Base-by-base conservation (phyloP, 352 stramenopile species). In the Aphanomyces euteiches region DNA sequence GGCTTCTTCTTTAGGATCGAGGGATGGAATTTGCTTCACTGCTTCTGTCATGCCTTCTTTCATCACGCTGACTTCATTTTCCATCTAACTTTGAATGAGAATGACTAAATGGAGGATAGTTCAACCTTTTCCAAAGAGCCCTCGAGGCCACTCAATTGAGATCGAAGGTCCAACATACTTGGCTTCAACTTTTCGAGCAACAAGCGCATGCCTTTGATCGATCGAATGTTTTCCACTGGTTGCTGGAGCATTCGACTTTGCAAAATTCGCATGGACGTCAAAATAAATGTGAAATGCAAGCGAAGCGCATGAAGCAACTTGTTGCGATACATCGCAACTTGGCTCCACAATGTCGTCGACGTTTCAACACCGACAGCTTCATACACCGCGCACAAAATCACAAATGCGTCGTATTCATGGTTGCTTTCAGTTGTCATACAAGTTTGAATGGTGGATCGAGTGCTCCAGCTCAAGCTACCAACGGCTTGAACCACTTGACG, bases 341-440 rank as follows among this genome's bases (percentile, higher is more conserved):
- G 87, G 38, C 90, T 76, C 19, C 92, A 74, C 73, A 95, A 72
- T 66, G 92, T 86, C 58, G 77, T 87, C 5, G 81, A 79, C 37
- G 84, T 92, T 45, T 75, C 63, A 1, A 95, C 85, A 2, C 82
- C 81, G 34, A 81, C 77, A 28, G 72, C 74, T 57, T 89, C 77
- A 63, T 95, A 95, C 47, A 95, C 92, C n/a, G 85, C 91, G 72
- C 87, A 95, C 28, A 95, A 66, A 63, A 92, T 86, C 38, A 91
- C 88, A 66, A 90, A 95, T 21, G 85, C 87, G 45, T 95, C 85
- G 63, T 92, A 92, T 37, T 74, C 60, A 63, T 87, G 79, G n/a
- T 83, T 80, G 59, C 92, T 84, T 40, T 95, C 87, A 72, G 92
- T 89, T n/a, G 10, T 43, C 8, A 83, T 87, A 8, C 84, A 88